Base-by-base conservation (phyloP, 352 stramenopile species). In the Phytophthora cryptogea region DNA sequence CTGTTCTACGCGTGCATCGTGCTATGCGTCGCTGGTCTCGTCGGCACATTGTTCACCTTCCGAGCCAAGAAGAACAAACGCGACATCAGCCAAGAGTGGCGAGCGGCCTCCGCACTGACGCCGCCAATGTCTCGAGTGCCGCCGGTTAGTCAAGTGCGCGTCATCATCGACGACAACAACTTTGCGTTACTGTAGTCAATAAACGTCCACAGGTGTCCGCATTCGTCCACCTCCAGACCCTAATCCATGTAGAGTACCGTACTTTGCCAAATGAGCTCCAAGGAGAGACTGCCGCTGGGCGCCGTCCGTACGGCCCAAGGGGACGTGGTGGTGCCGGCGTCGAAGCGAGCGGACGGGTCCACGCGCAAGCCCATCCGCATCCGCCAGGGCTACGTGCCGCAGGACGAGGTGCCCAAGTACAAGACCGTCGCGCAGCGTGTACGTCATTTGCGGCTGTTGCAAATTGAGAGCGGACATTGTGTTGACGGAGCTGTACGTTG, bases 371-470 rank as follows among this genome's bases (percentile, higher is more conserved):
- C 82, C 26, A 89, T 95, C 46, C 82, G 83, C 53, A 89, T 95
- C 58, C 86, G 86, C 30, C 62, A 88, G 63, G 84, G 84, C 50
- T 93, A 92, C 60, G 69, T 92, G 40, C 82, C 83, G 42, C 84
- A 92, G 65, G 86, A 95, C 50, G 86, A 95, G 59, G 70, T 90
- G 46, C 76, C 80, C 48, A 83, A 82, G 46, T 95, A 95, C 70
- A 88, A 90, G 57, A 86, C 83, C 27, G 60, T 88, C 35, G 81
- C 65, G 27, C 78, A 90, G 37, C 78, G 86, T 11, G 80, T 83
- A 60, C 48, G 67, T 61, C 1, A 6, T 20, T 10, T 56, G 32
- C 27, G n/a, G n/a, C 8, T 40, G 31, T 51, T 44, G 20, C 33
- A 10, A 3, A 40, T 48, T 27, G 31, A 53, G 17, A 28, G 9